These are phyloP conservation scores for Jackrogersella minutella DNA, from an alignment of 495 filamentous ascomycete species.

Conservation along the genomic window DNA sequence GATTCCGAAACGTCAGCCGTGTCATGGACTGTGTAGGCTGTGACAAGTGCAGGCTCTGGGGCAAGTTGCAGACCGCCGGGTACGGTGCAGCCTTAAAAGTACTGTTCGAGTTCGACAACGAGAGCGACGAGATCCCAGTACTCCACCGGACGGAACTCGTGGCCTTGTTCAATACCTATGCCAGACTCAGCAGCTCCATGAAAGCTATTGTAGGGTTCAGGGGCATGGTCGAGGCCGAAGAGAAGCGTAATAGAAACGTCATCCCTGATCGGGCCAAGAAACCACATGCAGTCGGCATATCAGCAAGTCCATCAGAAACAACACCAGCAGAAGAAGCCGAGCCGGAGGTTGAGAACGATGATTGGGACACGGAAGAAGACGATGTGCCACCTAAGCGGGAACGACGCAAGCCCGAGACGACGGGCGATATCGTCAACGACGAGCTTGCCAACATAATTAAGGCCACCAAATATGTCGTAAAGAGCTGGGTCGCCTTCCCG, in stretches of 20 bases:
- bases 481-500: slow-evolving; percentile 74
- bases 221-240: slow-evolving; percentile 66
- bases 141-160: slow-evolving; percentile 91
- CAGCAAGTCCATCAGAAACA: slow-evolving; percentile 12
- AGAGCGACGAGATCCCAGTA: slow-evolving; percentile 71
- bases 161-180: slow-evolving; percentile 91
- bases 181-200: slow-evolving; percentile 80
- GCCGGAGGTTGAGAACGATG: slow-evolving; percentile 26
- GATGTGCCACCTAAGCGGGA: slow-evolving; percentile 41
- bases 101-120: slow-evolving; percentile 91
- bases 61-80: slow-evolving; percentile 94
- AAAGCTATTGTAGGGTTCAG: slow-evolving; percentile 78
- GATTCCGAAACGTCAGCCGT: slow-evolving; percentile 93
- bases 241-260: slow-evolving; percentile 48
- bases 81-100: slow-evolving; percentile 96
- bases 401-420: slow-evolving; percentile 45
- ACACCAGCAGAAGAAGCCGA: slow-evolving; percentile 27
- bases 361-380: slow-evolving; percentile 50
- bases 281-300: slow-evolving; percentile 54
- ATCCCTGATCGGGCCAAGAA: slow-evolving; percentile 55
- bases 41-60: slow-evolving; percentile 98
- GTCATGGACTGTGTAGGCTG: slow-evolving; percentile 99
- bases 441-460: slow-evolving; percentile 70
- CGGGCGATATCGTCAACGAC: slow-evolving; percentile 65
- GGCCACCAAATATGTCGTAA: slow-evolving; percentile 70